phyloP scores from a whole-genome alignment of 2,329 filamentous ascomycete genomes.

The Colletotrichum brevisporum region DNA sequence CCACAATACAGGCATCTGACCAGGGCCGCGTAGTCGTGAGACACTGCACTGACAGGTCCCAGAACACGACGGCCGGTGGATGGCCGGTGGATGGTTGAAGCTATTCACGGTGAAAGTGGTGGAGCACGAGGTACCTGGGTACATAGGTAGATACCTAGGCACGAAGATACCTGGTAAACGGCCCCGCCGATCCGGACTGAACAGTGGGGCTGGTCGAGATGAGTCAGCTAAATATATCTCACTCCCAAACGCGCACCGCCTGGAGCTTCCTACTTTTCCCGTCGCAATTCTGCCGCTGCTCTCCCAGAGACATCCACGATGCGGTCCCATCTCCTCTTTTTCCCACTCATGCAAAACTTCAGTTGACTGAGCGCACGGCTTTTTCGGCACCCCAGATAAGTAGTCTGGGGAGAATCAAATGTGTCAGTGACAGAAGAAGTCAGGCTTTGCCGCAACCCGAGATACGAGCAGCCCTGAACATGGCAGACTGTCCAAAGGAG shows the following conservation, averaged over 20 bases:
- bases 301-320: not conserved
- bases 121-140: not conserved
- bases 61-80: not conserved
- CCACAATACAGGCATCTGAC: not conserved
- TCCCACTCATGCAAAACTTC: conserved; percentile 9
- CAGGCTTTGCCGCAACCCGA: not conserved
- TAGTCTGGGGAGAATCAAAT: not conserved
- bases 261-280: not conserved
- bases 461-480: not conserved
- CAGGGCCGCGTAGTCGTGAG: conserved; percentile 5
- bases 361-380: conserved; percentile 31
- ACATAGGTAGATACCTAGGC: no score
- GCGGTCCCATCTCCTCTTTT: not conserved
- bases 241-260: conserved; percentile 23
- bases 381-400: conserved; percentile 1
- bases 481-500: not conserved
- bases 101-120: conserved; percentile 22
- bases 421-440: not conserved
- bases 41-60: conserved; percentile 29
- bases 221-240: conserved; percentile 27
- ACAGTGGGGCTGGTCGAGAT: not conserved
- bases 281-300: conserved; percentile 1
- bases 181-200: not conserved
- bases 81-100: conserved; percentile 16
- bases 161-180: not conserved